phyloP scores from a whole-genome alignment of 306 rosid genomes.

The Echinosophora koreensis region DNA sequence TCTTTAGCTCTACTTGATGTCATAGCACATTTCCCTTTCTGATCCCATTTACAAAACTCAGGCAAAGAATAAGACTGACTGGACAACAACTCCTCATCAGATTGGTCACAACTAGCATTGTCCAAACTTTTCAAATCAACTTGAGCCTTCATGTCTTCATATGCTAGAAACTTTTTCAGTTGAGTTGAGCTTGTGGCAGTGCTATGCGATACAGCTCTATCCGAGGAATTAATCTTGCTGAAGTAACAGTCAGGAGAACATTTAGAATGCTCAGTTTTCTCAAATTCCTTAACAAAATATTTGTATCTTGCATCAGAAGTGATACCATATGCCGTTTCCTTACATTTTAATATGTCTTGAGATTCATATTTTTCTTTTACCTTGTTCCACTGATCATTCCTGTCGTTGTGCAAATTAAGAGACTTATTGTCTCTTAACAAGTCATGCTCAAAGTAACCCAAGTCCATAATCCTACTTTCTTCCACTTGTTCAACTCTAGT shows the following conservation, averaged over 20 bases:
- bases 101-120: constrained; percentile 41
- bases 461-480: constrained; percentile 45
- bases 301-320: constrained; percentile 34
- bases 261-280: constrained; percentile 49
- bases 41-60: constrained; percentile 60
- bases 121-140: constrained; percentile 35
- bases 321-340: constrained; percentile 30
- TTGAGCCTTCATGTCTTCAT: constrained; percentile 40
- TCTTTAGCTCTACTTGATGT: constrained; percentile 34
- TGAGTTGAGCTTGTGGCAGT: constrained; percentile 9
- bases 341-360: constrained; percentile 35
- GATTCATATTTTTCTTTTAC: constrained; percentile 44
- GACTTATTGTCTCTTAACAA: constrained; percentile 1
- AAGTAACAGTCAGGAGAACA: constrained; percentile 39
- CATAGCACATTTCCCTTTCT: constrained; percentile 58
- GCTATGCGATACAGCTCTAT: constrained; percentile 12
- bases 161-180: constrained; percentile 35
- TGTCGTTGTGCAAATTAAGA: constrained; percentile 27
- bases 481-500: constrained; percentile 20
- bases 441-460: constrained; percentile 26
- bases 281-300: constrained; percentile 39
- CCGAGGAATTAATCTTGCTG: constrained; percentile 23
- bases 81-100: constrained; percentile 36
- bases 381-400: constrained; percentile 32
- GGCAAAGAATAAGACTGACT: constrained; percentile 42